Base-by-base conservation (phyloP, 768 basidiomycete genomes). In the Hebeloma cylindrosporum region DNA sequence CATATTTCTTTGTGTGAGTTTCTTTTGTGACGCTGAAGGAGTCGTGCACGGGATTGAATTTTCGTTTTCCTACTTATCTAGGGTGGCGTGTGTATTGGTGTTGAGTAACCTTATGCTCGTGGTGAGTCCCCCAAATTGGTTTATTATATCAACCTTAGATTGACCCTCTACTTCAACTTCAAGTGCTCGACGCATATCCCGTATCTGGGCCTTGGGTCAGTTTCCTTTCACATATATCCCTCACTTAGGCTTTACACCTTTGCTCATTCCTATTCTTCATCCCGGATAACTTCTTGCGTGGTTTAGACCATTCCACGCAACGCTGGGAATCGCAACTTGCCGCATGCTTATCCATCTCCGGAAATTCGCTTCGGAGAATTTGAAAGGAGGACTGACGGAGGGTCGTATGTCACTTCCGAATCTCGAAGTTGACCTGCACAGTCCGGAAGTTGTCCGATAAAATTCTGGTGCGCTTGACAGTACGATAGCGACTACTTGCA, bases 21-120 rank as follows among this genome's bases (percentile, higher is more conserved):
- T n/a, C 9, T 40, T 18, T 35, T 56, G 53, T 8, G 5, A 3
- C 30, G 14, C 16, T 36, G 10, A n/a, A n/a, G n/a, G n/a, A n/a
- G n/a, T n/a, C n/a, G n/a, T n/a, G n/a, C n/a, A 1, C 9, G 10
- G 9, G 8, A 37, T 13, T 21, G 8, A 30, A 22, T 31, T 13
- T 22, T 20, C n/a, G n/a, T 25, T 8, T 38, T 5, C n/a, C n/a
- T n/a, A n/a, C n/a, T n/a, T n/a, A n/a, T n/a, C n/a, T 33, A 74
- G 73, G 5, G 63, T 77, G 9, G 57, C 67, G 0, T 50, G 59
- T 34, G 47, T 75, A 2, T 57, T 77, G 4, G 37, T 74, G 0
- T 70, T 74, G 53, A 75, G 75, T 48, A 73, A 72, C 48, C 55
- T 75, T 8, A 75, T 74, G 74, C 70, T 74, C 5, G 65, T 72